These are phyloP conservation scores for Dipodascus albidus DNA, from an alignment of 805 yeast species.

Conservation along the genomic window DNA sequence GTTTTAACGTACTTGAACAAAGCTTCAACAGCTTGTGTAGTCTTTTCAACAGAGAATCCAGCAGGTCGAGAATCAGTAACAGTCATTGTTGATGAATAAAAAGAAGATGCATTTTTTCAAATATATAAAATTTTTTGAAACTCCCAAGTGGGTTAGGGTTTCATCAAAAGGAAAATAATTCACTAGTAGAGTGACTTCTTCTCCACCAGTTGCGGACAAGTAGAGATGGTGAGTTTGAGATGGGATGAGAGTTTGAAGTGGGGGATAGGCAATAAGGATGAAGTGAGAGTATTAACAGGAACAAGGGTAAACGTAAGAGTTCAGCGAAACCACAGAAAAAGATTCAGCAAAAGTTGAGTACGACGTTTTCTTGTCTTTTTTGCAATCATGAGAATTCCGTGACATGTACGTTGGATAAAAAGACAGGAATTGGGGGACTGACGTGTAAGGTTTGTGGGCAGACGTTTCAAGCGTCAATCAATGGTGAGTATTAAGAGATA, in stretches of 20 bases:
- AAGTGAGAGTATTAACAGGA: neutral
- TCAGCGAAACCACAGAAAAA: slow-evolving; percentile 71
- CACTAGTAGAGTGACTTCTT: too few relatives aligned
- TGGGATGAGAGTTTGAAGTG: too few relatives aligned
- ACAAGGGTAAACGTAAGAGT: slow-evolving; percentile 71
- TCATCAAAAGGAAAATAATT: too few relatives aligned
- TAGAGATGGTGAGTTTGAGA: neutral
- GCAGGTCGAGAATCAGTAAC: neutral
- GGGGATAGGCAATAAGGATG: too few relatives aligned
- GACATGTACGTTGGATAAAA: slow-evolving; percentile 78
- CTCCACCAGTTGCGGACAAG: too few relatives aligned
- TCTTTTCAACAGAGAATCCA: slow-evolving; percentile 18
- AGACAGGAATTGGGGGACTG: slow-evolving; percentile 69
- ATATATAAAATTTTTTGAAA: too few relatives aligned
- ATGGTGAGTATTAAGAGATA: slow-evolving; percentile 25
- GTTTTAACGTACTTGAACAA: slow-evolving; percentile 46
- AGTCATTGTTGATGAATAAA: neutral
- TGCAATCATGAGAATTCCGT: slow-evolving; percentile 95
- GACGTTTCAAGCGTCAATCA: slow-evolving; percentile 78
- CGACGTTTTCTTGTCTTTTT: slow-evolving; percentile 80
- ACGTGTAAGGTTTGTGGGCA: slow-evolving; percentile 93
- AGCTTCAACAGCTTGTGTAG: slow-evolving; percentile 35
- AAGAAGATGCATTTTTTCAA: neutral
- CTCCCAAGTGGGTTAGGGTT: neutral
- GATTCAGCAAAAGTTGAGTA: slow-evolving; percentile 67